Evolutionary conservation across 768 basidiomycete genomes (phyloP), one percentile per base, ranked within the genome.

Genomic region (Suillus clintonianus): DNA sequence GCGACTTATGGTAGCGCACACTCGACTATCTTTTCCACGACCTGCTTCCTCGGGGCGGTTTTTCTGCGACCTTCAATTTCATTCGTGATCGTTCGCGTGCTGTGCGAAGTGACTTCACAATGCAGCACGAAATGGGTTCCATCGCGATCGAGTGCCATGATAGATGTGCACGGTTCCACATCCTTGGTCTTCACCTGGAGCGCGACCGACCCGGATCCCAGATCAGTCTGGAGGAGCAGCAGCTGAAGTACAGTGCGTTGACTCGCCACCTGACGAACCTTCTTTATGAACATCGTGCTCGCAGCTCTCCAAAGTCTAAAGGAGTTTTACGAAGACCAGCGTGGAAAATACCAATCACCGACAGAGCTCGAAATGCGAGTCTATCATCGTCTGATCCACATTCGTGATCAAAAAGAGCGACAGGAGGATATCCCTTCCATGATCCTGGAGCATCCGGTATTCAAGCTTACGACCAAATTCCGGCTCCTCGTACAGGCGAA

Each of bases 361-460:
- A 91, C 90, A 43, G 96, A 99, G 71, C 85, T 98, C 53, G 97
- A 99, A 76, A 97, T 99, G 88, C 89, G 94, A 37, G 89, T 97
- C 1, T 99, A 98, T 77, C 93, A 96, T 72, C 88, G 96, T 54
- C 86, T 99, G 36, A 89, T 92, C 34, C 94, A 97, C 70, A 90
- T 98, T 50, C 89, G 94, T 34, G 92, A 95, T 74, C 90, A 91
- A 69, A 85, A 77, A 65, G 91, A 91, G 70, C 90, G 86, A 10
- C 87, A 83, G 69, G 92, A 89, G 70, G 87, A 83, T 69, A 87
- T 95, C 42, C 89, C 95, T 0, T 76, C 79, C 2, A 71, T 84
- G 41, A 86, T 98, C 65, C 83, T 85, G 45, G 78, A 81, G 9
- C 83, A 93, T 70, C 90, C 94, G 0, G 86, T 92, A 24, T 91